Evolutionary conservation across 257 asterid species (phyloP), one percentile per base, ranked within the genome.

Genomic region (Plantago major): DNA sequence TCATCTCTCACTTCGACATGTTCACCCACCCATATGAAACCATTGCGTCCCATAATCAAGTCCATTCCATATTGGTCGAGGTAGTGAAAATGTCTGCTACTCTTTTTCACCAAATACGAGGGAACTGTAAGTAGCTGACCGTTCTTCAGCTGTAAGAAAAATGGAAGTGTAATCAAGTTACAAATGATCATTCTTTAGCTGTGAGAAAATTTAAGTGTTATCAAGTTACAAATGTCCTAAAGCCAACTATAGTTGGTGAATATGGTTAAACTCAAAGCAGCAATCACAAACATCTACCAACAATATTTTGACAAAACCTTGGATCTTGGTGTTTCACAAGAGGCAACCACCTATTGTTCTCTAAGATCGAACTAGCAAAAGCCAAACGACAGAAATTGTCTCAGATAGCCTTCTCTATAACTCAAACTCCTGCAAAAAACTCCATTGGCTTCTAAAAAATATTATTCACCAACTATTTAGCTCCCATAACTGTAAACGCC

Each of bases 21-120:
- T 62, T 92, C 93, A 40, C 98, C 98, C 30, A 89, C 79, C 97
- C 98, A 92, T 75, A 92, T 58, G 73, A 82, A 86, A 50, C 98
- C 98, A 46, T 92, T 92, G 74, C 90, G 79, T 26, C 97, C 98
- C 11, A 92, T 88, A 58, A 92, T 84, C 75, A 92, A 64, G 76
- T 92, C 98, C 5, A 89, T 81, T 51, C 87, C 95, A 69, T 74
- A 89, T 61, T 76, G 82, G 18, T 86, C 95, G 49, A 92, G 79
- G 74, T 88, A 67, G 75, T 86, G 88, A 76, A 89, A 89, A 74
- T 92, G 98, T 37, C 84, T 97, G 63, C 86, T 92, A 4, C 95
- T 90, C 81, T 82, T 89, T 77, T 88, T 91, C 55, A 92, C 95
- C 46, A 88, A 81, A 72, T 89, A 92, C 7, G 98, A 95, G 37